These are phyloP conservation scores for Dentipellis fragilis DNA, from an alignment of 768 basidiomycete genomes.

Conservation along the genomic window DNA sequence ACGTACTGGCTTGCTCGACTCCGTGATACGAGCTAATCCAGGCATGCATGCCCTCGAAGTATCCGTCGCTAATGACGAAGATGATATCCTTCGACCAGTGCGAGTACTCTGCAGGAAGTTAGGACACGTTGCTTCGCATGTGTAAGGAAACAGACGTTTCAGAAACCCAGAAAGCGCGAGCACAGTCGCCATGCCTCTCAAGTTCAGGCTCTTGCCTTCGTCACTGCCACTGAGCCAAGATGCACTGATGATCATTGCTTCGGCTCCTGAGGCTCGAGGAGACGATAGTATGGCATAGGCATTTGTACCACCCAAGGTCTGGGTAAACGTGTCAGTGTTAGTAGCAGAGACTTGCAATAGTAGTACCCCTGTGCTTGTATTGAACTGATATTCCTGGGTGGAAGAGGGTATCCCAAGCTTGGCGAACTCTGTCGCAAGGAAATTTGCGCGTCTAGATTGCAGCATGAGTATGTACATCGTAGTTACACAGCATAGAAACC, in stretches of 20 bases:
- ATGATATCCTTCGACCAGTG: constrained; percentile 94
- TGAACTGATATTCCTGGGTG: constrained; percentile 58
- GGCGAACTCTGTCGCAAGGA: constrained; percentile 54
- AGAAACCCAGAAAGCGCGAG: constrained; percentile 78
- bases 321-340: constrained; percentile 4
- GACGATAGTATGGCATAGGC: constrained; percentile 75
- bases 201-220: constrained; percentile 42
- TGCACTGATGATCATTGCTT: constrained; percentile 87
- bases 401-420: constrained; percentile 65
- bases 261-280: constrained; percentile 86
- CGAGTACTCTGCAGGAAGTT: constrained; percentile 51
- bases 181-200: constrained; percentile 81
- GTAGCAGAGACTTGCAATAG: neutral
- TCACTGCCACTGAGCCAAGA: constrained; percentile 73
- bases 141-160: constrained; percentile 44
- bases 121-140: neutral
- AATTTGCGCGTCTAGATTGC: constrained; percentile 49
- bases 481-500: neutral
- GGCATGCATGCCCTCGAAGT: constrained; percentile 87
- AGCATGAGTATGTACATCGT: constrained; percentile 1
- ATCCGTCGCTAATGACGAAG: constrained; percentile 81
- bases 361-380: constrained; percentile 38
- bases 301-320: constrained; percentile 63
- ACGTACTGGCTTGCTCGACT: constrained; percentile 50
- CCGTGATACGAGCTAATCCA: constrained; percentile 85